Evolutionary conservation across 169 alveolate genomes (phyloP).

Genomic region (Amoebophrya sp.): DNA sequence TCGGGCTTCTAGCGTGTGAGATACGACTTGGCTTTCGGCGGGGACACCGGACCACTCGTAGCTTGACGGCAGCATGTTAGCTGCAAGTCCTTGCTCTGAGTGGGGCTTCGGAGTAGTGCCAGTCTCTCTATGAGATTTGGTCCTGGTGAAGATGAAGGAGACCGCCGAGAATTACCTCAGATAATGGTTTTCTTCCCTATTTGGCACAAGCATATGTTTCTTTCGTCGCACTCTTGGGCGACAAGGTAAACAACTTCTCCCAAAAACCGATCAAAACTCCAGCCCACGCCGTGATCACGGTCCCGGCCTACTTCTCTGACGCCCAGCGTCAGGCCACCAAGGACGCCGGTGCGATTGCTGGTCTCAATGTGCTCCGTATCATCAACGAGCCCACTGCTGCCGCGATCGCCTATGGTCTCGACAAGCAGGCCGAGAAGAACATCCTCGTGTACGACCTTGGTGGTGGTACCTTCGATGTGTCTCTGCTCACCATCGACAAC

Average conservation of each 20-base stretch:
- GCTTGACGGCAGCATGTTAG: too few relatives aligned
- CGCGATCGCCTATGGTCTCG: constrained; percentile 97
- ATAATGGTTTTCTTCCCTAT: too few relatives aligned
- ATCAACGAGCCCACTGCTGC: constrained; percentile 99
- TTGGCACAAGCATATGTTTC: too few relatives aligned
- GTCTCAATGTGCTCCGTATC: constrained; percentile 91
- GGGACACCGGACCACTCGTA: too few relatives aligned
- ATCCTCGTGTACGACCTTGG: constrained; percentile 97
- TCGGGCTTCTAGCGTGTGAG: too few relatives aligned
- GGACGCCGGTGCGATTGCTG: constrained; percentile 98
- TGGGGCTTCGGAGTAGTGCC: too few relatives aligned
- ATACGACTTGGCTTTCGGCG: too few relatives aligned
- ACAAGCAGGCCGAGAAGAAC: constrained; percentile 85
- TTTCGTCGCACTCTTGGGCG: too few relatives aligned
- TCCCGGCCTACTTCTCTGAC: constrained; percentile 94
- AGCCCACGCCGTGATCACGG: constrained; percentile 45
- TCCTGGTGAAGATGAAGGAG: constrained; percentile 87
- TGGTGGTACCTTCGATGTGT: constrained; percentile 99
- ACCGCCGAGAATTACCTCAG: constrained; percentile 86
- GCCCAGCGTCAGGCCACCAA: constrained; percentile 98
- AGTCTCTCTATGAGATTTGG: too few relatives aligned
- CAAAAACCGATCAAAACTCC: too few relatives aligned
- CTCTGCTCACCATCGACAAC: constrained; percentile 89
- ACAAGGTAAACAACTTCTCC: too few relatives aligned
- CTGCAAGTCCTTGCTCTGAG: too few relatives aligned